Percentiles rank a stretch among this genome's conserved stretches.
Conservation (phyloP, 2,329 filamentous ascomycete species). For the Thielaviopsis ethacetica region DNA sequence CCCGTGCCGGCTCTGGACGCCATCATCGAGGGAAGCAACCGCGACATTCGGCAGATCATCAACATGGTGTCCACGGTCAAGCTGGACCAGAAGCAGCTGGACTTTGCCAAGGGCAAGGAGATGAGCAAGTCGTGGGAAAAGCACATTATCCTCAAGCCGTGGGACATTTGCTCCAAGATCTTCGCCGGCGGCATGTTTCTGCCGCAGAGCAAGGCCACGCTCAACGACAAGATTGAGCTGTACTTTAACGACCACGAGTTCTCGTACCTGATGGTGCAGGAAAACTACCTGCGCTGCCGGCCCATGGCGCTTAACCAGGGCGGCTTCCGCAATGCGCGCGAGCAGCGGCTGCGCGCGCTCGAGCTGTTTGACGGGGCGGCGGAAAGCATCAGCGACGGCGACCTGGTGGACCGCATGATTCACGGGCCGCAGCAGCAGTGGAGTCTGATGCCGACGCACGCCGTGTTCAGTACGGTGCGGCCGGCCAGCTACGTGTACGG, state of each 20-base stretch:
- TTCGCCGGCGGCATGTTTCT: slow-evolving; percentile 77
- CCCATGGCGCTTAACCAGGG: slow-evolving; percentile 46
- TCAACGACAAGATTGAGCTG: slow-evolving; percentile 96
- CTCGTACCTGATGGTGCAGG: slow-evolving; percentile 92
- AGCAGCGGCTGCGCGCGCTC: slow-evolving; percentile 64
- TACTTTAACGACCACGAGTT: slow-evolving; percentile 99
- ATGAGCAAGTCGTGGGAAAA: slow-evolving; percentile 99
- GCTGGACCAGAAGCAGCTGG: slow-evolving; percentile 64
- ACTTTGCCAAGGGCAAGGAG: slow-evolving; percentile 70
- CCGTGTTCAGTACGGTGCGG: slow-evolving; percentile 83
- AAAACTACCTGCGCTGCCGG: slow-evolving; percentile 82
- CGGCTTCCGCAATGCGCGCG: slow-evolving; percentile 40
- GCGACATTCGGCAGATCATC: slow-evolving; percentile 93
- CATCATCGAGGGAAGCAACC: slow-evolving; percentile 85
- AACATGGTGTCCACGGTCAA: slow-evolving; percentile 97
- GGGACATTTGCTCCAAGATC: slow-evolving; percentile 94
- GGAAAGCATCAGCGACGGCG: slow-evolving; percentile 92
- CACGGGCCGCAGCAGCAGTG: slow-evolving; percentile 96
- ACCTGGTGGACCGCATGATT: slow-evolving; percentile 94
- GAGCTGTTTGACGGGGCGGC: slow-evolving; percentile 78
- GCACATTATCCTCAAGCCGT: slow-evolving; percentile 88
- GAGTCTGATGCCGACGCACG: slow-evolving; percentile 94
- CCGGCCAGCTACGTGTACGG: slow-evolving; percentile 80
- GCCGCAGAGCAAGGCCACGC: slow-evolving; percentile 61
- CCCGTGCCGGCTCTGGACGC: slow-evolving; percentile 73